Conservation (phyloP, 306 rosid genomes). For the Castanospermum australe region DNA sequence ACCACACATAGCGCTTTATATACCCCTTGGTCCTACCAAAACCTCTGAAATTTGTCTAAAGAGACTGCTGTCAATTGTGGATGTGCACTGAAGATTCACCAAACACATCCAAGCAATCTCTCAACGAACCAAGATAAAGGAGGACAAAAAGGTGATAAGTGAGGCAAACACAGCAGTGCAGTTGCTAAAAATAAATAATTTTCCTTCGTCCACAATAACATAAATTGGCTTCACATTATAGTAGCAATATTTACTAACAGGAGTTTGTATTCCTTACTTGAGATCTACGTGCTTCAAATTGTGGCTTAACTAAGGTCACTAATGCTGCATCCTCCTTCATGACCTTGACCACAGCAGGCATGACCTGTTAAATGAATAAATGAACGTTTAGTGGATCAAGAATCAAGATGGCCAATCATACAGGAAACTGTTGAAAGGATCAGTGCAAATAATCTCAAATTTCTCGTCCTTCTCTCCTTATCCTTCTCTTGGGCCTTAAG, state of each 20-base stretch:
- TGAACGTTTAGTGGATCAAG: neutral
- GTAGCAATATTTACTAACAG: neutral
- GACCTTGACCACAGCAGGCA: conserved; percentile 86
- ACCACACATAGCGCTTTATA: neutral
- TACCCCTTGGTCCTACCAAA: neutral
- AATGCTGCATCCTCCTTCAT: conserved; percentile 84
- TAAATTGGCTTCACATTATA: neutral
- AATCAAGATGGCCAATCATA: neutral
- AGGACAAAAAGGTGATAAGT: neutral
- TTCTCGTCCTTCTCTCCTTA: neutral
- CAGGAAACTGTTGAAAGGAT: neutral
- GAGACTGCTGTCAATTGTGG: neutral
- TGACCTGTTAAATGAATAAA: conserved; percentile 61
- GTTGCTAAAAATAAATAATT: neutral
- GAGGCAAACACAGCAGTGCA: neutral
- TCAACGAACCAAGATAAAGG: neutral
- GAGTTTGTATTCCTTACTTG: conserved; percentile 56
- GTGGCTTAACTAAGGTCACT: conserved; percentile 89
- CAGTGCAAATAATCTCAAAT: neutral
- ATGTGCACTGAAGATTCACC: neutral
- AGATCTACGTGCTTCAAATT: conserved; percentile 88
- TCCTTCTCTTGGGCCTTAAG: neutral
- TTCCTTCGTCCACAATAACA: neutral
- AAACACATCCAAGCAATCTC: conserved; percentile 1
- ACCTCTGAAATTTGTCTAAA: neutral